Evolutionary conservation across 495 filamentous ascomycete species (phyloP), one percentile per base, ranked within the genome.

Genomic region (Collariella sp.): DNA sequence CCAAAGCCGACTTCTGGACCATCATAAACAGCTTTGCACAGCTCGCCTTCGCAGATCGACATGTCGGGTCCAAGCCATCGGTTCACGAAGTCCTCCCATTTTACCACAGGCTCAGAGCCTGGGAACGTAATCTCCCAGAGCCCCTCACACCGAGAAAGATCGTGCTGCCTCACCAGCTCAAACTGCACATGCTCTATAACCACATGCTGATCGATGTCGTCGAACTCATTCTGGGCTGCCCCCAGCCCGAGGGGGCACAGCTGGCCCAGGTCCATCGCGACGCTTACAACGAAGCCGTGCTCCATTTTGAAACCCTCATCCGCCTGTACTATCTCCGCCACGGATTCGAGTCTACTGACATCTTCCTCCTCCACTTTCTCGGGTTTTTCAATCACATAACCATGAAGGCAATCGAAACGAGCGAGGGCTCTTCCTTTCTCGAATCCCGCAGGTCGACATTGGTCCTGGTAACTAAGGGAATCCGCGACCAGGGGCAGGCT

Each of bases 261-360:
- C 33, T 54, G 12, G 9, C 19, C 16, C 52, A 46, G 23, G 52
- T 56, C 19, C 58, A 62, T 6, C 62, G 52, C 45, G 55, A 54
- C 45, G 53, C 58, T 2, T 60, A 62, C 44, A 12, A 36, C 10
- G 54, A 73, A 40, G 64, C 69, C 2, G 50, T 60, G 11, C 56
- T 59, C 19, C 59, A 61, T 6, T 55, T 67, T 2, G 70, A 72
- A 52, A 73, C 71, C 1, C 44, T 69, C 7, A 22, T 72, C 3
- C 68, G 70, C 1, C 58, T 73, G 0, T 72, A 73, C 50, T 73
- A 73, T 49, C 67, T 72, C 2, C 68, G 70, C 9, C 71, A 72
- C 43, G 68, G 70, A 10, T 73, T 63, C 55, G 67, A 72, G 35
- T 60, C 46, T 2, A 52, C 63, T 18, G 67, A 72, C 55, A 59